Percentiles rank a stretch among this genome's conserved stretches.
phyloP scores from a whole-genome alignment of 257 asterid species.

The Scutellaria barbata region DNA sequence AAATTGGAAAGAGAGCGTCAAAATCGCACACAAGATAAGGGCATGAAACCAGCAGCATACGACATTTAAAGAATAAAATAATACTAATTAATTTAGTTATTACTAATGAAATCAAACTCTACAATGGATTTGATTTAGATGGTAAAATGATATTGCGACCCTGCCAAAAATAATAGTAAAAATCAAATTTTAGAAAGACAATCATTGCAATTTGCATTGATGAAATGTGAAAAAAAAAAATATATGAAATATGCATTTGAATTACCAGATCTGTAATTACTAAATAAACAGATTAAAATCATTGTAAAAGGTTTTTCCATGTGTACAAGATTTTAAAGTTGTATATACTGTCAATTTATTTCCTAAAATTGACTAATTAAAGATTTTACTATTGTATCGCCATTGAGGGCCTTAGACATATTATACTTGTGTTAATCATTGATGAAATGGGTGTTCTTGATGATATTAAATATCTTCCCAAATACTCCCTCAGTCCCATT shows the following conservation, averaged over 20 bases:
- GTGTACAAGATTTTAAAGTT: background rate
- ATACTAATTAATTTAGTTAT: background rate
- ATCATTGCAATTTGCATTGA: too few relatives aligned
- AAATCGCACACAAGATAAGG: background rate
- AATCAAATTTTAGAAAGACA: too few relatives aligned
- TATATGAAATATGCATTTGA: background rate
- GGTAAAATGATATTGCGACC: background rate
- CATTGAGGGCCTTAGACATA: too few relatives aligned
- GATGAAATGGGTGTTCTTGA: too few relatives aligned
- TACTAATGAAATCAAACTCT: background rate
- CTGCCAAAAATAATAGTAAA: background rate
- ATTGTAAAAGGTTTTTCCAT: background rate
- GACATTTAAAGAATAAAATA: background rate
- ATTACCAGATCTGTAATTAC: background rate
- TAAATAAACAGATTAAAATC: background rate
- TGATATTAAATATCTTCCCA: too few relatives aligned
- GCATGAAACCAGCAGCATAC: slow-evolving; percentile 27
- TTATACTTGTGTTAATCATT: too few relatives aligned
- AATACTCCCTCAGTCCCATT: too few relatives aligned
- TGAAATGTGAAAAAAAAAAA: background rate
- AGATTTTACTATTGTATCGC: background rate
- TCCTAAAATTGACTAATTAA: background rate
- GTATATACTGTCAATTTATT: background rate
- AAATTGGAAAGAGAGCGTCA: too few relatives aligned
- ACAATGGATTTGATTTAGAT: background rate